These are phyloP conservation scores for Aspergillus panamensis DNA, from an alignment of 495 filamentous ascomycete genomes.

Conservation along the genomic window DNA sequence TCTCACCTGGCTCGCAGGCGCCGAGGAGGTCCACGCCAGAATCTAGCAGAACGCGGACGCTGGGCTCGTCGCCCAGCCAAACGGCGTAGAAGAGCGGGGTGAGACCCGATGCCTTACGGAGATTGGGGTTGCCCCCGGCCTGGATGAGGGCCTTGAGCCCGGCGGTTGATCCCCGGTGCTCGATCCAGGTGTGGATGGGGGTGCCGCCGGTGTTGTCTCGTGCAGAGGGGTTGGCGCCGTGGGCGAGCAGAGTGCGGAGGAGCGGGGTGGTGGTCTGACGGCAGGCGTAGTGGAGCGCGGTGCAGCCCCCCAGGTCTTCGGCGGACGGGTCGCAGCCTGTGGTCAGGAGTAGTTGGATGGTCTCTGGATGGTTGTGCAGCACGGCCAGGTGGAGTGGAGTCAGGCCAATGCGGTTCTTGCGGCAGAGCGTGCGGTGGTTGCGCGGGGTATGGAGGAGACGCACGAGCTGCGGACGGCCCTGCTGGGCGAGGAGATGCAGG, in stretches of 20 bases:
- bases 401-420: neutral
- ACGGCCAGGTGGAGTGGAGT: neutral
- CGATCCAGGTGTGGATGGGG: neutral
- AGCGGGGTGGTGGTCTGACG: neutral
- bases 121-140: neutral
- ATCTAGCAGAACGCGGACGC: neutral
- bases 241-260: neutral
- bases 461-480: neutral
- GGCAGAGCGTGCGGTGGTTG: neutral
- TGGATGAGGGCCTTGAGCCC: neutral
- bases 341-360: neutral
- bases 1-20: neutral
- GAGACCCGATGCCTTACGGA: neutral
- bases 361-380: neutral
- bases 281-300: slow-evolving; percentile 1
- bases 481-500: neutral
- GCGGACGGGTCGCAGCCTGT: neutral
- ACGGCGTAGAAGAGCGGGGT: slow-evolving; percentile 77
- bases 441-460: slow-evolving; percentile 2
- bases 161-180: neutral
- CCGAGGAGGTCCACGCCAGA: neutral
- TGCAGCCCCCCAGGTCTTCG: neutral
- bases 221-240: slow-evolving; percentile 2
- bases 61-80: slow-evolving; percentile 56
- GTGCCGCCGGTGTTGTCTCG: neutral